phyloP scores from a whole-genome alignment of 176 grass and related monocot genomes.

The Zoysia japonica region DNA sequence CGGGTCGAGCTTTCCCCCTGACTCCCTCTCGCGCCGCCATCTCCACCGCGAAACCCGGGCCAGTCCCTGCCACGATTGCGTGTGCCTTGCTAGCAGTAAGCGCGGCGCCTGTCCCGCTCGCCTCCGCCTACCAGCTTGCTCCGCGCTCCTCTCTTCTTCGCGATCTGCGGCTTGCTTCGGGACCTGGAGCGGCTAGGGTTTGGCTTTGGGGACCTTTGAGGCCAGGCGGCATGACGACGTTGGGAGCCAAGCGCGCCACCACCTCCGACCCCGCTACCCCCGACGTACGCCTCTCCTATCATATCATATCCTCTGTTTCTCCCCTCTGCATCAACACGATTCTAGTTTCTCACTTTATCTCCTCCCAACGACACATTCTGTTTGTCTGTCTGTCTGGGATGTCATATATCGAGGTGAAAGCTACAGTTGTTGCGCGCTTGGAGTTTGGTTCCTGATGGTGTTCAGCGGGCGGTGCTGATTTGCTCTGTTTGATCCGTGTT shows the following conservation, averaged over 20 bases:
- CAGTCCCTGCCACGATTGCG: background rate
- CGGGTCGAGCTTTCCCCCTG: too few relatives aligned
- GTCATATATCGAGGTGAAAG: background rate
- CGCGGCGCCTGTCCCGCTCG: background rate
- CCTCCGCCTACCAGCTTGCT: background rate
- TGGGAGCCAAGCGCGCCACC: slow-evolving; percentile 57
- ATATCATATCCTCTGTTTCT: background rate
- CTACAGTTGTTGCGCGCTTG: background rate
- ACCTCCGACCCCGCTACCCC: slow-evolving; percentile 36
- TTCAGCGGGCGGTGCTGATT: background rate
- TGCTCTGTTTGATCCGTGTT: background rate
- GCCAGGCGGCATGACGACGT: slow-evolving; percentile 38
- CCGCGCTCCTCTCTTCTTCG: background rate
- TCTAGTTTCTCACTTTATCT: background rate
- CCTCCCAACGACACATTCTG: background rate
- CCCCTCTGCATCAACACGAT: background rate
- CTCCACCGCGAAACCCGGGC: background rate
- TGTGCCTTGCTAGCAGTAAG: background rate
- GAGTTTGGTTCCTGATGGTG: background rate
- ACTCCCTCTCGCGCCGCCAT: background rate
- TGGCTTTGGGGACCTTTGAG: slow-evolving; percentile 1
- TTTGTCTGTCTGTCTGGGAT: background rate
- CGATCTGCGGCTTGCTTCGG: slow-evolving; percentile 19
- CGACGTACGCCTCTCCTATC: slow-evolving; percentile 31
- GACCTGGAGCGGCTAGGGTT: too few relatives aligned